Base-by-base conservation (phyloP, 257 asterid species). In the Rauvolfia tetraphylla region DNA sequence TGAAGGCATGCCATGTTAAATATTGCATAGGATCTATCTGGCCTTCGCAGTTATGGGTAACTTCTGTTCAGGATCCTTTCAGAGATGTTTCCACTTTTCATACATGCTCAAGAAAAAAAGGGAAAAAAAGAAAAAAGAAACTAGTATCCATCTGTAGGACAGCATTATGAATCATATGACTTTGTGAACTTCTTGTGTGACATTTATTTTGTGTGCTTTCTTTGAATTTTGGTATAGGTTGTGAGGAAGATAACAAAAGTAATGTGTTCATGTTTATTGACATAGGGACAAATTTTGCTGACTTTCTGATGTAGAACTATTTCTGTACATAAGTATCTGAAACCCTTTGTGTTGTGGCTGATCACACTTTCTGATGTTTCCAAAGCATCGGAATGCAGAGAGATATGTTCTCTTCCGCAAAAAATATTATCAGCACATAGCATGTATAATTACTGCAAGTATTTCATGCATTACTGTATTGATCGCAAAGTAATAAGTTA, bases 321-420 rank as follows among this genome's bases (percentile, higher is more conserved):
- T 65, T 65, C 27, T 33, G 71, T 65, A 29, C 67, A 23, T 9
- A 23, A 56, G 20, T 59, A 59, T 59, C 22, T 58, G 1, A 58
- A 25, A 4, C 15, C 15, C 10, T 63, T 65, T 9, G 31, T 18
- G 38, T 11, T 13, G 22, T 8, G 7, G 48, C 17, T 36, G 48
- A 66, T 66, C 49, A 66, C 14, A 36, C 20, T 66, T 63, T 63
- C 70, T 62, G 23, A 62, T 62, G 68, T 31, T 62, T 29, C 38
- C 15, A 3, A 34, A 62, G 68, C 23, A 62, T 62, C 31, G 15
- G 23, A 0, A 33, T 11, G 41, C 10, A 0, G 1, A 33, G 1
- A 62, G n/a, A 62, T 3, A 33, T 62, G 31, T 38, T n/a, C 68
- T 33, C 5, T 62, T 8, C 68, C 11, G 31, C n/a, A 62, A 62